Conservation (phyloP, 495 filamentous ascomycete genomes). For the Glutinoglossum americanum region DNA sequence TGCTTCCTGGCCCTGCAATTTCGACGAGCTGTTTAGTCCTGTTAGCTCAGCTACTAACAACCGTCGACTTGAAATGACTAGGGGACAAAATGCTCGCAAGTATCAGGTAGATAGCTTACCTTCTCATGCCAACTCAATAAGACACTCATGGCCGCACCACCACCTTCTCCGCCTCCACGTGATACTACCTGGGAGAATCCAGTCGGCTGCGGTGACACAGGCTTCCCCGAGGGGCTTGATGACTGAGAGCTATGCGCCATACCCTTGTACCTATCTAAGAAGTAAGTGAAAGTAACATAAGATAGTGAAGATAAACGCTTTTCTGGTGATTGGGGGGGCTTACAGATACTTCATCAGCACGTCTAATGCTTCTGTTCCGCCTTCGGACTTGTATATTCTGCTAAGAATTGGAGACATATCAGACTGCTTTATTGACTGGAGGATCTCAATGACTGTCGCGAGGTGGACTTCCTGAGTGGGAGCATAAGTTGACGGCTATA, state of each 20-base stretch:
- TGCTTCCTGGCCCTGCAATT: conserved; percentile 65
- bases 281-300: neutral
- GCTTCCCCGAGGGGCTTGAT: conserved; percentile 14
- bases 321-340: too few relatives aligned
- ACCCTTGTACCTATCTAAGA: conserved; percentile 47
- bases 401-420: conserved; percentile 75
- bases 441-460: conserved; percentile 61
- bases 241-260: conserved; percentile 35
- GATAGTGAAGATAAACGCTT: neutral
- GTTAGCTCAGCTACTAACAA: neutral
- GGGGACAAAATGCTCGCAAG: neutral
- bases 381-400: conserved; percentile 45
- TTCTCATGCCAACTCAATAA: conserved; percentile 92
- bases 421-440: conserved; percentile 73
- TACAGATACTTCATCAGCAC: conserved; percentile 64
- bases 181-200: conserved; percentile 68
- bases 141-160: conserved; percentile 79
- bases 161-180: conserved; percentile 48
- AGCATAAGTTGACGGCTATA: neutral
- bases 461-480: conserved; percentile 45
- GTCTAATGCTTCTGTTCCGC: conserved; percentile 51
- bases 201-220: conserved; percentile 56
- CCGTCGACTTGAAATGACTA: too few relatives aligned
- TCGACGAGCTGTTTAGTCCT: conserved; percentile 38
- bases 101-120: conserved; percentile 12